Base-by-base conservation (phyloP, 2,329 filamentous ascomycete genomes). In the Phaeophleospora eucalypticola region DNA sequence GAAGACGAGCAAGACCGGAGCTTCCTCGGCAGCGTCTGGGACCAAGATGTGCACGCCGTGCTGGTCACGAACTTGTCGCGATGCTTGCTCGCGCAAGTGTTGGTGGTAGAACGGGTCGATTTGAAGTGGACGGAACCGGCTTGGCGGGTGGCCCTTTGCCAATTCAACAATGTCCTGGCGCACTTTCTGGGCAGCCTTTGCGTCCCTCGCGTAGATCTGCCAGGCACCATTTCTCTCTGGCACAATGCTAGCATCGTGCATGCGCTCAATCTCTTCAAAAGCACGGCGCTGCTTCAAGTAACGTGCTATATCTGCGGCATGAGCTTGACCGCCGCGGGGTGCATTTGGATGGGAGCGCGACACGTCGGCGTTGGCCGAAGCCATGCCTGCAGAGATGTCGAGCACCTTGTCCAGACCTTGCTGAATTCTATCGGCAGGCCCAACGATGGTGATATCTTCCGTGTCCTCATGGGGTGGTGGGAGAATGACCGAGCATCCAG, bases 151-250 rank as follows among this genome's bases (percentile, higher is more conserved):
- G 40, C 81, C 80, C 51, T 80, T 80, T 57, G 91, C 80, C 48
- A 93, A 79, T 58, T 80, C 81, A 64, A 81, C 83, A 61, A 93
- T 83, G 59, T 89, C 86, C 4, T 80, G 80, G 60, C 86, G 84
- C 6, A 86, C 86, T 58, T 83, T 83, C 63, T 87, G 81, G 20
- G 80, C 79, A 63, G 89, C 94, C 75, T 93, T 94, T 55, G 84
- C 83, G 60, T 95, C 87, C 32, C 86, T 80, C 4, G 88, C 87
- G 69, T 90, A 95, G 45, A 97, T 79, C 65, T 95, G 85, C 89
- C 90, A 95, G 0, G 84, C 83, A 36, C 86, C 80, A 9, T 82
- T 82, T 29, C 83, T 83, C 36, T 87, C 82, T 41, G 79, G 75
- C 59, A 91, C 87, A 65, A 97, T 94, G 66, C 88, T 87, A n/a